Evolutionary conservation across 257 asterid species (phyloP).

Genomic region (Jacaranda copaia): DNA sequence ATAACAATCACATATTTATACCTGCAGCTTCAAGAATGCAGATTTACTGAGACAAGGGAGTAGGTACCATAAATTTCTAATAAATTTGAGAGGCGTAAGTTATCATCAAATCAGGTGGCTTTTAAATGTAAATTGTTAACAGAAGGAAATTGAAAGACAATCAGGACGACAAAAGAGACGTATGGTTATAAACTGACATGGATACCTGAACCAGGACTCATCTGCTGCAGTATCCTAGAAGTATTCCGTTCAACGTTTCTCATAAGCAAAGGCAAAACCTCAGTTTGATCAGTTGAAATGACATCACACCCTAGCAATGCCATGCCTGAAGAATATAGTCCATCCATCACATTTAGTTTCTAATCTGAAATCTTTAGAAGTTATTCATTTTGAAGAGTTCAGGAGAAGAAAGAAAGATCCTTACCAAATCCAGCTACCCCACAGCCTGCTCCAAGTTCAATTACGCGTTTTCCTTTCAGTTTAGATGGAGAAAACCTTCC

Average conservation of each 20-base stretch:
- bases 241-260: conserved; percentile 87
- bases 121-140: conserved; percentile 9
- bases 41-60: background rate
- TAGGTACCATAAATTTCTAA: background rate
- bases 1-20: background rate
- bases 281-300: conserved; percentile 88
- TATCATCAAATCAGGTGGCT: conserved; percentile 3
- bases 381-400: conserved; percentile 14
- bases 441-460: conserved; percentile 99
- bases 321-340: conserved; percentile 70
- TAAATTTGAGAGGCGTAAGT: background rate
- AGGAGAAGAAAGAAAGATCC: conserved; percentile 35
- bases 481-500: conserved; percentile 90
- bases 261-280: conserved; percentile 91
- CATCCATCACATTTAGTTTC: conserved; percentile 26
- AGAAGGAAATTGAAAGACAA: background rate
- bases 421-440: conserved; percentile 98
- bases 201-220: conserved; percentile 62
- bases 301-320: conserved; percentile 96
- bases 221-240: conserved; percentile 86
- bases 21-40: conserved; percentile 6
- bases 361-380: conserved; percentile 16
- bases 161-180: background rate
- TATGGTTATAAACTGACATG: background rate
- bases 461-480: conserved; percentile 90